Evolutionary conservation across 2,329 filamentous ascomycete genomes (phyloP).

Genomic region (Dryadomyces quercus-mongolicae): DNA sequence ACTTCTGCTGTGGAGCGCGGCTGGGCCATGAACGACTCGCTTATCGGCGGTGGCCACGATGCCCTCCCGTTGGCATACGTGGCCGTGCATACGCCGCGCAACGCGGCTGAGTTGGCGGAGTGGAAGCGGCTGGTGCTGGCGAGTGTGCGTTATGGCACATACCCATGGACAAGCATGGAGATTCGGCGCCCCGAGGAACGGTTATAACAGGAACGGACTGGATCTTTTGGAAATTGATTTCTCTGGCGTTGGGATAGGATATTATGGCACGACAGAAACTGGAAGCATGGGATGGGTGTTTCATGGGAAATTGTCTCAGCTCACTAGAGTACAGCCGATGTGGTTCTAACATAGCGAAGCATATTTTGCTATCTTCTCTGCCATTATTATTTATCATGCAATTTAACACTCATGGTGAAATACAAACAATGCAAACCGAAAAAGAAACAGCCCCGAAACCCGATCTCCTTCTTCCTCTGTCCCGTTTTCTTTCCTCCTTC

Average conservation of each 20-base stretch:
- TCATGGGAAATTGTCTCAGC: not conserved
- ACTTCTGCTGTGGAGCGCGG: slow-evolving; percentile 21
- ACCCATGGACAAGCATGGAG: not conserved
- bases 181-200: slow-evolving; percentile 7
- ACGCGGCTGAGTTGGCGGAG: slow-evolving; percentile 22
- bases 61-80: slow-evolving; percentile 17
- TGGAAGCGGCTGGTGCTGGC: slow-evolving; percentile 18
- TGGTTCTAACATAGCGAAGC: too few species aligned
- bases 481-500: not conserved
- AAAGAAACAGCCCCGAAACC: too few species aligned
- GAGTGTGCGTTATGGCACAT: slow-evolving; percentile 9
- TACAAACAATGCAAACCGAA: not conserved
- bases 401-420: not conserved
- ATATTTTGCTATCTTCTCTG: too few species aligned
- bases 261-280: not conserved
- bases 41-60: not conserved
- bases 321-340: too few species aligned
- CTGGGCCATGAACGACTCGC: slow-evolving; percentile 25
- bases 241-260: not conserved
- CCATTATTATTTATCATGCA: not conserved
- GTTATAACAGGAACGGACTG: not conserved
- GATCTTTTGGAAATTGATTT: not conserved
- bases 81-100: slow-evolving; percentile 26
- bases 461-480: not conserved
- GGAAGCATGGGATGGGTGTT: not conserved